These are phyloP conservation scores for Dissophora ornata DNA, from an alignment of 192 early-diverging fungal genomes.

Conservation along the genomic window DNA sequence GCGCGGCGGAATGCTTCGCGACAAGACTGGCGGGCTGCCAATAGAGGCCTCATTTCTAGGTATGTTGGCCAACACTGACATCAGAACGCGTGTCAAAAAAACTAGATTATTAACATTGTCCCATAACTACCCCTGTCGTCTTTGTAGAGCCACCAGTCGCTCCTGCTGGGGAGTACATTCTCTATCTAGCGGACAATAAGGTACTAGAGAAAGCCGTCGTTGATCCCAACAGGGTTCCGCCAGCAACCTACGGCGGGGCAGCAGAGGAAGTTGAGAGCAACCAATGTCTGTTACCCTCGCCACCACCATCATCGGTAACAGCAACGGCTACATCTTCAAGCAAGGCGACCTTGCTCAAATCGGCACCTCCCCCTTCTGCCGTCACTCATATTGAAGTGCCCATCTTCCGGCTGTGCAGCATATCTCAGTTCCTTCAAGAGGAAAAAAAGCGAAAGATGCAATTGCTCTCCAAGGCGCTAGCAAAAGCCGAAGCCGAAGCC, in stretches of 20 bases:
- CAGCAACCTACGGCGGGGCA: conserved; percentile 19
- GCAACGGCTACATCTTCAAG: neutral
- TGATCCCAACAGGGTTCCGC: conserved; percentile 18
- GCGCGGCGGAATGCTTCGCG: conserved; percentile 25
- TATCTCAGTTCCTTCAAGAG: conserved; percentile 43
- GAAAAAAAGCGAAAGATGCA: conserved; percentile 50
- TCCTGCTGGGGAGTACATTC: conserved; percentile 42
- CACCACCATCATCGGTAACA: neutral
- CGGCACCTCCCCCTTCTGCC: conserved; percentile 11
- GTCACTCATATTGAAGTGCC: conserved; percentile 48
- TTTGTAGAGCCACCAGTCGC: conserved; percentile 26
- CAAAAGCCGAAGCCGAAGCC: conserved; percentile 42
- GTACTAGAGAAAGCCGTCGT: conserved; percentile 8
- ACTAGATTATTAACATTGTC: no score
- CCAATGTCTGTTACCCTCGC: neutral
- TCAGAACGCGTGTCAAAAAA: no score
- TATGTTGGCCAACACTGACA: no score
- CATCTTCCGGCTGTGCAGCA: conserved; percentile 39
- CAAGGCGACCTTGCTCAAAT: neutral
- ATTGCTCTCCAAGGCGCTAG: conserved; percentile 35
- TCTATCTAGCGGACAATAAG: conserved; percentile 22
- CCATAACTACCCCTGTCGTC: no score
- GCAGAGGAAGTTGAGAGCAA: neutral
- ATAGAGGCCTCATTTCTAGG: conserved; percentile 32
- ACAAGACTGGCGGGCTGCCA: conserved; percentile 17